Percentiles rank a stretch among this genome's conserved stretches.
Conservation (phyloP, 2,329 filamentous ascomycete genomes). For the Nothophoma quercina region DNA sequence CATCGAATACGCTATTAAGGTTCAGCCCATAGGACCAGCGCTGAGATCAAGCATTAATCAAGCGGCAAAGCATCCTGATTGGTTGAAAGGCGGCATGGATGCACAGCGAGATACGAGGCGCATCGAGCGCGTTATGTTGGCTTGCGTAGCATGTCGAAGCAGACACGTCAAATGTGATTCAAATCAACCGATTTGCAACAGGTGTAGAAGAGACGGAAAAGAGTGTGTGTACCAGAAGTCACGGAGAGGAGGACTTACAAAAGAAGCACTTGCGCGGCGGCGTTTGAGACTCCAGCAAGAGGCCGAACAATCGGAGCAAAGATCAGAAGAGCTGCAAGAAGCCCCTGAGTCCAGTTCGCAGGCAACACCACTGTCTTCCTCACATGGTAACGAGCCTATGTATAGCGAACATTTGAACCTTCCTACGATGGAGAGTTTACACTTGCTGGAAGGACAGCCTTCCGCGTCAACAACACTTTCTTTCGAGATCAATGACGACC, state of each 20-base stretch:
- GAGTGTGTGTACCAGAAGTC: slow-evolving; percentile 45
- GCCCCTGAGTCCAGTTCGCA: not conserved
- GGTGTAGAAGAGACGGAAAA: slow-evolving; percentile 44
- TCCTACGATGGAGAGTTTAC: slow-evolving; percentile 8
- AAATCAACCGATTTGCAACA: slow-evolving; percentile 39
- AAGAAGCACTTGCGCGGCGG: slow-evolving; percentile 41
- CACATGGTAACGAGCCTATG: not conserved
- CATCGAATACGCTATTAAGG: too few species aligned
- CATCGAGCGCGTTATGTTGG: slow-evolving; percentile 40
- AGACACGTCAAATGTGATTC: slow-evolving; percentile 48
- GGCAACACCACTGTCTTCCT: slow-evolving; percentile 4
- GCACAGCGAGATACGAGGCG: slow-evolving; percentile 23
- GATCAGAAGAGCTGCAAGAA: not conserved
- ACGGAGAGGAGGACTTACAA: slow-evolving; percentile 44
- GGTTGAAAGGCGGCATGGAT: slow-evolving; percentile 28
- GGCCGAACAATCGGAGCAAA: slow-evolving; percentile 23
- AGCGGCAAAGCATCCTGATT: not conserved
- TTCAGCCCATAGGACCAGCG: too few species aligned
- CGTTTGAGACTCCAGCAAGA: slow-evolving; percentile 38
- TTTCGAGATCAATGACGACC: slow-evolving; percentile 37
- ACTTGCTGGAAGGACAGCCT: slow-evolving; percentile 6
- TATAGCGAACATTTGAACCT: not conserved
- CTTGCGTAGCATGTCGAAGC: slow-evolving; percentile 44
- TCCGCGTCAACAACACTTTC: slow-evolving; percentile 9
- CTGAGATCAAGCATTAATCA: too few species aligned